Evolutionary conservation across 257 asterid species (phyloP), one percentile per base, ranked within the genome.

Genomic region (Fraxinus anomala): DNA sequence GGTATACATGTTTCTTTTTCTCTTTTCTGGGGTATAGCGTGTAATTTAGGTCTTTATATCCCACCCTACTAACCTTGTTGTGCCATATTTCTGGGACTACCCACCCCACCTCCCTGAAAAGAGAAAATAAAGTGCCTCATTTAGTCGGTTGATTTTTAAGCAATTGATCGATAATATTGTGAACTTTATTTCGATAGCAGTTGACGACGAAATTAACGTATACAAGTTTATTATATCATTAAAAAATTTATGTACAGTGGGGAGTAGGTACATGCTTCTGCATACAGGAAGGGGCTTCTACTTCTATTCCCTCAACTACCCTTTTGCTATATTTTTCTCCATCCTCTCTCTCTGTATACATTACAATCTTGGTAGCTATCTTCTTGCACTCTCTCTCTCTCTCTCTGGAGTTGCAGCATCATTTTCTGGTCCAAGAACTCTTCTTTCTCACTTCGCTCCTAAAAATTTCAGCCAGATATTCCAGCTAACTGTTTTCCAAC

Each of bases 241-340:
- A 42, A 42, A 42, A 40, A 40, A 10, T 10, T 37, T 37, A 37
- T 40, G 4, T 40, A 40, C 21, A 17, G 21, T 3, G 0, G 11
- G 61, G 65, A 0, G 65, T 19, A 21, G 24, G 65, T 4, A 17
- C 28, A 56, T 5, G 12, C 28, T 56, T 56, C n/a, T 6, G 66
- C 59, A 56, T 26, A 5, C 7, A 17, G 66, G 26, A n/a, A 6
- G 7, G n/a, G 28, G 66, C 66, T n/a, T 56, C 66, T n/a, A 56
- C 26, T 26, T 59, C 26, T 21, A 82, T 89, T 86, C 89, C 96
- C 87, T 84, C 92, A 89, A 87, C 92, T 82, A 87, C 92, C 92
- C 93, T 89, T 87, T 71, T 10, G 28, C 83, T 49, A 63, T 36
- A 54, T 66, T 54, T 51, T 74, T 70, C 77, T 17, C 70, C 75